Conservation (phyloP, 164 flowering plant species). For the Amborella trichopoda region DNA sequence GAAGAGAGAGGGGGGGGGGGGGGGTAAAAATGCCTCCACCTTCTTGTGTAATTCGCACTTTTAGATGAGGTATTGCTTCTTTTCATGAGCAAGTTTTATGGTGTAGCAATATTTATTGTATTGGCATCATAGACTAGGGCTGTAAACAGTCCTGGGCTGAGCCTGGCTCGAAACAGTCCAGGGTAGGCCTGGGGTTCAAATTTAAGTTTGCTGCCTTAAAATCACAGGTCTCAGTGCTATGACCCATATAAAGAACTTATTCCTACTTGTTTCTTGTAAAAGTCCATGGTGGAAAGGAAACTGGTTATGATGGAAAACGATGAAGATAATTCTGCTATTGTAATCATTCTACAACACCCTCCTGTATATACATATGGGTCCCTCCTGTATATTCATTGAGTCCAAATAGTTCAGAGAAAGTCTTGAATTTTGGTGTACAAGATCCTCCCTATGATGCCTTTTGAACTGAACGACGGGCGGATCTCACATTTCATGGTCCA, state of each 20-base stretch:
- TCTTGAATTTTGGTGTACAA: conserved; percentile 44
- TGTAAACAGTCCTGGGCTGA: too few relatives aligned
- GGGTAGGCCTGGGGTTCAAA: too few relatives aligned
- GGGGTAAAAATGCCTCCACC: too few relatives aligned
- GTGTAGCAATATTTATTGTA: too few relatives aligned
- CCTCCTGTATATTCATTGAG: too few relatives aligned
- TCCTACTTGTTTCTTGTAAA: conserved; percentile 85
- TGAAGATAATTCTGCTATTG: conserved; percentile 41
- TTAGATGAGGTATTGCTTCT: too few relatives aligned
- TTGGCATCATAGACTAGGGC: too few relatives aligned
- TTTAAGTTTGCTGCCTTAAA: too few relatives aligned
- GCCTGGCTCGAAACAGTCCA: too few relatives aligned
- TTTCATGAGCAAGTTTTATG: too few relatives aligned
- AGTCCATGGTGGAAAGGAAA: conserved; percentile 37
- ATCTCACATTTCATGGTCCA: conserved; percentile 96
- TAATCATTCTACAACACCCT: conserved; percentile 64
- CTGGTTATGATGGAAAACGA: conserved; percentile 30
- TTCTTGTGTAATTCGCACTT: too few relatives aligned
- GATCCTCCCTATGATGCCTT: conserved; percentile 59
- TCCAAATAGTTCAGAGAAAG: conserved; percentile 61
- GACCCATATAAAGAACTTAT: conserved; percentile 55
- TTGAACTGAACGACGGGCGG: conserved; percentile 87
- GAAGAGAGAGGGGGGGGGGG: too few relatives aligned
- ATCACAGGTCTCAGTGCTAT: conserved; percentile 69
- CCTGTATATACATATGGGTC: conserved; percentile 87